These are phyloP conservation scores for Vanrija pseudolonga DNA, from an alignment of 1,284 basidiomycete species.

Conservation along the genomic window DNA sequence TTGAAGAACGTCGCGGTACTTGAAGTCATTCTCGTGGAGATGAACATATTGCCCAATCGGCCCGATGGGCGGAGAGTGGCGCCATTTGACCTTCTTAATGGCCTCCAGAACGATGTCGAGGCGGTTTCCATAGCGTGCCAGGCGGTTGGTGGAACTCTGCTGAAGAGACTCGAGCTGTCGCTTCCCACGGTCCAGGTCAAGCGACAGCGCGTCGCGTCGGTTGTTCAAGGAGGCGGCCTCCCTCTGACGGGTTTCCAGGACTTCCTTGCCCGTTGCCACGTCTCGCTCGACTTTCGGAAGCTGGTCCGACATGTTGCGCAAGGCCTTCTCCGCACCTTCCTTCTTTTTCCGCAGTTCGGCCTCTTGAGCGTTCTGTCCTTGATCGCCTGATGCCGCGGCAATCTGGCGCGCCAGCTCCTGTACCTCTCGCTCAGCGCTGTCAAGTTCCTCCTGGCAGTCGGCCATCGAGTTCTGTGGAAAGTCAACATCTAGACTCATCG, in stretches of 20 bases:
- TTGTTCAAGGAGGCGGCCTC: too few relatives aligned
- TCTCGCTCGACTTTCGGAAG: neutral
- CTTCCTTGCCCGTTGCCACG: neutral
- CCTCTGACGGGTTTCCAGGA: neutral
- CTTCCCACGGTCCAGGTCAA: too few relatives aligned
- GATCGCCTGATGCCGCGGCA: conserved; percentile 2
- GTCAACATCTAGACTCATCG: too few relatives aligned
- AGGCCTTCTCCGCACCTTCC: conserved; percentile 51
- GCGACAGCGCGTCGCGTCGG: too few relatives aligned
- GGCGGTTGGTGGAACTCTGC: conserved; percentile 53
- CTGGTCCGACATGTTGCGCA: conserved; percentile 48
- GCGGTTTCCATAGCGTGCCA: conserved; percentile 49
- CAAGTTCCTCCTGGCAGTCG: neutral
- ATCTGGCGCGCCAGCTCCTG: conserved; percentile 26
- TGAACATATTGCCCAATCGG: conserved; percentile 80
- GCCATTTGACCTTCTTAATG: conserved; percentile 62
- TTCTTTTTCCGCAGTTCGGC: conserved; percentile 16
- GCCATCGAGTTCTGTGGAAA: too few relatives aligned
- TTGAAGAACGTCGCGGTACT: conserved; percentile 67
- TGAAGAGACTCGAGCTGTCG: neutral
- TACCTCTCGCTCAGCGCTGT: conserved; percentile 54
- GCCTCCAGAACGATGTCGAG: conserved; percentile 52
- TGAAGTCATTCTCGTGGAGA: conserved; percentile 57
- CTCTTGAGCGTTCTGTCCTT: conserved; percentile 10
- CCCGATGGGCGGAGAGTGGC: conserved; percentile 71